Base-by-base conservation (phyloP, 1,139 yeast genomes). In the Kodamaea sp. region DNA sequence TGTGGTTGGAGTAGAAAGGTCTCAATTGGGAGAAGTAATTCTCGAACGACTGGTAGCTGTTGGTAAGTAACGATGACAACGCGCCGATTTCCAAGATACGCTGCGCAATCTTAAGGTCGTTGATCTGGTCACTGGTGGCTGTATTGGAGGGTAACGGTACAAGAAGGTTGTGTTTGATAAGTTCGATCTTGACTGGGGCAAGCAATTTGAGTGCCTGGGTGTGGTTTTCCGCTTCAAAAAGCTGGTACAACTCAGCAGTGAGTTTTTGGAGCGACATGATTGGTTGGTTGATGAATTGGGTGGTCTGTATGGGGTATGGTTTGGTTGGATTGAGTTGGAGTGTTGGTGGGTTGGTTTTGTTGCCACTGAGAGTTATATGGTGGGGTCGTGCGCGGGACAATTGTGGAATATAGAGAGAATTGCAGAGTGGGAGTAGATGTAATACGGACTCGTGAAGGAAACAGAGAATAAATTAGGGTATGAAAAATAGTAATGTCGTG, bases 61-160 rank as follows among this genome's bases (percentile, higher is more conserved):
- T 66, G 29, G 76, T 61, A 47, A 83, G 80, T 43, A 92, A 78
- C 31, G 89, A 75, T 11, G 86, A 74, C 42, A 90, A 68, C 0
- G 95, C 94, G 10, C 96, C 97, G 42, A 89, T 80, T 59, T 90
- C 97, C 34, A 92, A 68, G 33, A 90, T 83, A 34, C 84, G 77
- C 51, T 94, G 81, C 8, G 95, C 80, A 30, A 89, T 85, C 43
- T 76, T 71, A 44, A 88, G 71, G 62, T 90, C 97, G 41, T 77
- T 77, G 32, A 80, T 57, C 57, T 59, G 67, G 55, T 65, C 76
- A 49, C 49, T 60, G 45, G 61, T 61, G 38, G 58, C 52, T 19
- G 71, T 58, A 37, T 61, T 63, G 29, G 60, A 38, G 3, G 65
- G 44, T 31, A 75, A 61, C n/a, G 97, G 97, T 26, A 89, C 78